Evolutionary conservation across 2,329 filamentous ascomycete genomes (phyloP), one percentile per base, ranked within the genome.

Genomic region (Domatiomyces catenatus): DNA sequence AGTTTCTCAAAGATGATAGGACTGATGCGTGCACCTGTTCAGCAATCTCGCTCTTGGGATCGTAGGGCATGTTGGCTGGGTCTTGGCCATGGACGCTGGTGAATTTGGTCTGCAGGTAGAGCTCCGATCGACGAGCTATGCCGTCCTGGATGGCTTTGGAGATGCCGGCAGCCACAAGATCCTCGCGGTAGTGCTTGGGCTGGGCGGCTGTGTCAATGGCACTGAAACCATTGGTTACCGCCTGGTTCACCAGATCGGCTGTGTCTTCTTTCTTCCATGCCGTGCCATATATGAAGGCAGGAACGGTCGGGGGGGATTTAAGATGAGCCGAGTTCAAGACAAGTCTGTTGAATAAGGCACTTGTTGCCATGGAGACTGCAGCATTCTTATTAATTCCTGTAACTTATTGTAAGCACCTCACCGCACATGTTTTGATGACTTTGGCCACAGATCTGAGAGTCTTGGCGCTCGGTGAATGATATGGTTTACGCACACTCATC

Each of bases 81-180:
- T 81, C 76, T 63, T 89, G 84, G 20, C 77, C 80, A 15, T 66
- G 65, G 3, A 78, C 64, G 0, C 81, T 74, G 1, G 83, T 86
- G 68, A 83, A 92, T 64, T 90, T 92, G n/a, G 86, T 89, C 74
- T 93, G 86, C 44, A 85, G 78, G 62, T 81, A 86, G 46, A 90
- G 59, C 32, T 83, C 76, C 45, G 73, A 65, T 52, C 80, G 70
- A 47, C 61, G 72, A 46, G 84, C 68, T n/a, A 76, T 64, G 1
- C 77, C 77, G 28, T 80, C 74, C 5, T 66, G 59, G 48, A 86
- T 74, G 36, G 80, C 80, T 50, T 72, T 70, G 52, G 76, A 71
- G 46, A 92, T 71, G 2, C 81, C 86, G 22, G 76, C 72, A 2
- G 80, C 84, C 1, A 86, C 83, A 5, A 83, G 71, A 49, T 75